Base-by-base conservation (phyloP, 2,329 filamentous ascomycete species). In the Zelopaecilomyces penicillatus region DNA sequence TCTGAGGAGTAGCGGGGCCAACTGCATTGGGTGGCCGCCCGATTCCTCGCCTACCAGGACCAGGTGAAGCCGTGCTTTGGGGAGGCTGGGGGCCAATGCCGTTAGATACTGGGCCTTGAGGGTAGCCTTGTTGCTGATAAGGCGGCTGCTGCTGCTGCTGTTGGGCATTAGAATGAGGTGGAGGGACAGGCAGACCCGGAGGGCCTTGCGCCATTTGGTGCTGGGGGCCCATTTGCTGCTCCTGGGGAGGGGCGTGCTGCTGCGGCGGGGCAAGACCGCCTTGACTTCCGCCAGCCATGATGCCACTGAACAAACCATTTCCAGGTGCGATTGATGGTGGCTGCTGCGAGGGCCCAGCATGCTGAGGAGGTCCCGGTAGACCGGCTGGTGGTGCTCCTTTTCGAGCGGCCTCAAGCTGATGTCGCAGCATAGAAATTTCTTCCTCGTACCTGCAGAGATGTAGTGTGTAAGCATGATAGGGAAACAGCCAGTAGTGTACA, bases 281-380 rank as follows among this genome's bases (percentile, higher is more conserved):
- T 69, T 91, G 88, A 57, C 83, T 86, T 50, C 78, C 81, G 52
- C 91, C 91, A 45, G 90, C 82, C 87, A 98, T 97, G 61, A 97
- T 95, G 45, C 88, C 89, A 54, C 88, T 89, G 61, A 98, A 97
- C 35, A 97, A 76, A 59, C 94, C 93, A 63, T 85, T 91, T 28
- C 91, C 90, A 59, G 94, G 86, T 29, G 89, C 87, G 54, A 97
- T 86, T 41, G 87, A 90, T 32, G 93, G 91, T 49, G 86, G 85
- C 50, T 88, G 85, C 66, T 93, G 87, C 40, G 86, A 82, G 46
- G 88, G 85, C 37, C 84, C 87, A 47, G 79, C 79, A 52, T 93
- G 87, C 59, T 85, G 83, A 48, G 83, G 78, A 35, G 82, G 82
- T 11, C 81, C 84, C 50, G 77, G 76, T 59, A 88, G 80, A 49